These are phyloP conservation scores for Neurospora sp. DNA, from an alignment of 2,329 filamentous ascomycete species.

Conservation along the genomic window DNA sequence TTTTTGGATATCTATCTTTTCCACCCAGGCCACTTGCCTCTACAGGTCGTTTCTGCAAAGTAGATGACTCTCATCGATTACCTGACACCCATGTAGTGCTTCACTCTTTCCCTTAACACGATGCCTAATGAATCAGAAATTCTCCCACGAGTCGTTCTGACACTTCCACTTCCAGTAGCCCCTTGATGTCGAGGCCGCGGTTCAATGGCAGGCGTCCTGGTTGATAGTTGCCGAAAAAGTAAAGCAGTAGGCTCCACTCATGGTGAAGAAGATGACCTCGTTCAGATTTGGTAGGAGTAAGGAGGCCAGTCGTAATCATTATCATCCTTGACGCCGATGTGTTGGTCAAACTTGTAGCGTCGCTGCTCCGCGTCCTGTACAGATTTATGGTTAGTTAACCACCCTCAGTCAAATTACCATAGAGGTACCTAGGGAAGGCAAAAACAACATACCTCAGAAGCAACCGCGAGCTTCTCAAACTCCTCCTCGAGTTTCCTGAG, in stretches of 20 bases:
- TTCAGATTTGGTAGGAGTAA: neutral
- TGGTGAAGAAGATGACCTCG: neutral
- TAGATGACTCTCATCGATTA: neutral
- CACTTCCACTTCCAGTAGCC: neutral
- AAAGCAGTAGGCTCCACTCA: neutral
- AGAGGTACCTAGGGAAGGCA: neutral
- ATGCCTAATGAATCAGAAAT: neutral
- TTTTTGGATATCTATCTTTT: neutral
- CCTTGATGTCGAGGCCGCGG: neutral
- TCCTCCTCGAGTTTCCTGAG: neutral
- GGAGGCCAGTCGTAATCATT: neutral
- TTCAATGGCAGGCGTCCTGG: neutral
- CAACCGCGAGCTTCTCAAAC: neutral
- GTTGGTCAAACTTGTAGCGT: neutral
- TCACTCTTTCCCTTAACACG: neutral
- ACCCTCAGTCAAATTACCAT: neutral
- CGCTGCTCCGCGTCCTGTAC: neutral
- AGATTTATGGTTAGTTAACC: neutral
- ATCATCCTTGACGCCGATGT: neutral
- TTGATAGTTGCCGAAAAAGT: neutral
- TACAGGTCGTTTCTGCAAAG: neutral
- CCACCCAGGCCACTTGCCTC: neutral
- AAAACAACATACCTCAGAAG: neutral
- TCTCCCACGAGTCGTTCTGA: neutral
- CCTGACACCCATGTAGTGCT: neutral